A percentile compares a stretch with the other conserved stretches of the same genome.
These are phyloP conservation scores for Lachnum nothofagi DNA, from an alignment of 2,329 filamentous ascomycete species.

Conservation along the genomic window DNA sequence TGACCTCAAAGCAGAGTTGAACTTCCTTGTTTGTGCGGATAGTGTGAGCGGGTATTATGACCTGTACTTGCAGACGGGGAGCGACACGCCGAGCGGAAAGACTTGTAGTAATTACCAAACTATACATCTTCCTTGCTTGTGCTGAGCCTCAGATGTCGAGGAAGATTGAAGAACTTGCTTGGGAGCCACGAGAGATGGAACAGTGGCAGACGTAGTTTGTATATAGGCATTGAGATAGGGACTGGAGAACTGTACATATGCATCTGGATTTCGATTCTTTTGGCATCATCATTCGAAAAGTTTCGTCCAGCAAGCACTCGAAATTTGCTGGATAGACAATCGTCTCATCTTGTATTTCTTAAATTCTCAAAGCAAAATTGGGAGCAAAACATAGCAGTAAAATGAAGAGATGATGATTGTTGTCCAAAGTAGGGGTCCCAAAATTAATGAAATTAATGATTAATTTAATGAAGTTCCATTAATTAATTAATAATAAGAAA, in stretches of 20 bases:
- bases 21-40: conserved; percentile 46
- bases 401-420: too few species aligned
- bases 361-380: too few species aligned
- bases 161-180: background rate
- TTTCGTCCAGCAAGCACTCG: too few species aligned
- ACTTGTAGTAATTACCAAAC: conserved; percentile 52
- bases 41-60: conserved; percentile 41
- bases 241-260: background rate
- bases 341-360: too few species aligned
- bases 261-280: too few species aligned
- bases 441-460: too few species aligned
- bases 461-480: too few species aligned
- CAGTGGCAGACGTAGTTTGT: background rate
- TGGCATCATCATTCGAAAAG: too few species aligned
- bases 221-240: background rate
- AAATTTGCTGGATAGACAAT: too few species aligned
- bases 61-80: conserved; percentile 49
- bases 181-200: background rate
- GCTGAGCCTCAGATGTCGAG: conserved; percentile 4
- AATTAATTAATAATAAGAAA: too few species aligned
- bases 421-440: too few species aligned
- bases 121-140: conserved; percentile 41
- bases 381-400: too few species aligned
- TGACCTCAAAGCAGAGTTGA: conserved; percentile 37
- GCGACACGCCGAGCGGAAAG: conserved; percentile 43